Conservation (phyloP, 495 filamentous ascomycete genomes). For the Acidomyces sp. region DNA sequence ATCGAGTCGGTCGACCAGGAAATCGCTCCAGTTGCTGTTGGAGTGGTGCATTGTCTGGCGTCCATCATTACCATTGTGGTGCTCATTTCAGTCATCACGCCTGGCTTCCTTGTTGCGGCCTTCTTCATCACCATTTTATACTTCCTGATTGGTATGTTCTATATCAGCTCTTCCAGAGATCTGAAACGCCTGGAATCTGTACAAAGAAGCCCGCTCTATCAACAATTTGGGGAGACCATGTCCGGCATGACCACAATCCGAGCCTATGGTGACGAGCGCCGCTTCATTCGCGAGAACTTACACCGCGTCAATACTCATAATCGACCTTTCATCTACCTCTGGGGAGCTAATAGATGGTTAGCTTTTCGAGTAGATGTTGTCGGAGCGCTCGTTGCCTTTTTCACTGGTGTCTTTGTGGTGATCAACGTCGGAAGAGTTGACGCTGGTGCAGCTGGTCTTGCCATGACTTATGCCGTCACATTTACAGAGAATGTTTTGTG, state of each 20-base stretch:
- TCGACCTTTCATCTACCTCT: constrained; percentile 88
- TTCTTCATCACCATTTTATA: constrained; percentile 78
- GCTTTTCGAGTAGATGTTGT: constrained; percentile 81
- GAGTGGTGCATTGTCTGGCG: constrained; percentile 54
- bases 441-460: constrained; percentile 87
- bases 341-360: constrained; percentile 97
- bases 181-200: constrained; percentile 92
- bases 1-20: constrained; percentile 93
- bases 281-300: constrained; percentile 91
- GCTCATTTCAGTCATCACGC: constrained; percentile 85
- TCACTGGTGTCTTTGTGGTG: constrained; percentile 84
- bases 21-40: constrained; percentile 78
- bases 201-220: constrained; percentile 87
- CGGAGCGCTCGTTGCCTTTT: constrained; percentile 87
- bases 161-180: constrained; percentile 80
- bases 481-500: constrained; percentile 96
- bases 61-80: constrained; percentile 79
- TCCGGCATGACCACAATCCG: constrained; percentile 95
- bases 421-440: constrained; percentile 73
- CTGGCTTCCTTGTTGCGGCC: constrained; percentile 78
- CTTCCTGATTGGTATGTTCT: constrained; percentile 70
- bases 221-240: constrained; percentile 95
- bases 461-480: constrained; percentile 92
- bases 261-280: constrained; percentile 85
- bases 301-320: constrained; percentile 77